Conservation (phyloP, 768 basidiomycete genomes). For the Tephrocybe sp. region DNA sequence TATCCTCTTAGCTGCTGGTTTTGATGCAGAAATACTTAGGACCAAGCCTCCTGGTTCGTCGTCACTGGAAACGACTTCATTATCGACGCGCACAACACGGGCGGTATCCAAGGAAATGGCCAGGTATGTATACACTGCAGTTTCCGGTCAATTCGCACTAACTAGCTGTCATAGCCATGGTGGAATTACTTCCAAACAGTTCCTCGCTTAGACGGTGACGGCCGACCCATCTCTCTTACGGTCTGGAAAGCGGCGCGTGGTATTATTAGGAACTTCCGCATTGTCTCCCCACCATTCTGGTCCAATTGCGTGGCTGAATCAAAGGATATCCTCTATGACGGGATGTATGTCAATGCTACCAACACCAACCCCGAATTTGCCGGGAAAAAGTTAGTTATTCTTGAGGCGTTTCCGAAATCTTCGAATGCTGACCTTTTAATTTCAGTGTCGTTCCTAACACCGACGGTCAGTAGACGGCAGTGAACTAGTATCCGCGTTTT, state of each 20-base stretch:
- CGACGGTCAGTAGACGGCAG: slow-evolving; percentile 37
- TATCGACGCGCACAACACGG: slow-evolving; percentile 52
- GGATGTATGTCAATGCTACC: slow-evolving; percentile 56
- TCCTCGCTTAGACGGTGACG: slow-evolving; percentile 50
- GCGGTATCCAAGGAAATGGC: slow-evolving; percentile 59
- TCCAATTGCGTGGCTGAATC: slow-evolving; percentile 53
- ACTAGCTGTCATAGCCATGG: slow-evolving; percentile 37
- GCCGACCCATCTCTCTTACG: slow-evolving; percentile 55
- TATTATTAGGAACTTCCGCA: slow-evolving; percentile 43
- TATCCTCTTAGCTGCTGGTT: background rate
- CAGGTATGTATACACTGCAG: slow-evolving; percentile 30
- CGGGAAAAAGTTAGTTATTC: slow-evolving; percentile 44
- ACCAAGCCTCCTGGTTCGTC: slow-evolving; percentile 64
- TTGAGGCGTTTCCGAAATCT: background rate
- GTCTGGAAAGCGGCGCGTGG: slow-evolving; percentile 42
- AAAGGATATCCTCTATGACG: slow-evolving; percentile 48
- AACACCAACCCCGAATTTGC: slow-evolving; percentile 48
- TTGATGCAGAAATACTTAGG: slow-evolving; percentile 24
- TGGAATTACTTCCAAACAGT: slow-evolving; percentile 51
- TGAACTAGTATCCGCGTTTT: background rate
- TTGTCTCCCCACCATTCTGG: slow-evolving; percentile 59
- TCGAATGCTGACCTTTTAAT: background rate
- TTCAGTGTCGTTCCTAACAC: slow-evolving; percentile 55
- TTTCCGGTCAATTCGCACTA: background rate
- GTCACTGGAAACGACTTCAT: slow-evolving; percentile 53